Base-by-base conservation (phyloP, 176 grass and related monocot species). In the Avena eriantha region DNA sequence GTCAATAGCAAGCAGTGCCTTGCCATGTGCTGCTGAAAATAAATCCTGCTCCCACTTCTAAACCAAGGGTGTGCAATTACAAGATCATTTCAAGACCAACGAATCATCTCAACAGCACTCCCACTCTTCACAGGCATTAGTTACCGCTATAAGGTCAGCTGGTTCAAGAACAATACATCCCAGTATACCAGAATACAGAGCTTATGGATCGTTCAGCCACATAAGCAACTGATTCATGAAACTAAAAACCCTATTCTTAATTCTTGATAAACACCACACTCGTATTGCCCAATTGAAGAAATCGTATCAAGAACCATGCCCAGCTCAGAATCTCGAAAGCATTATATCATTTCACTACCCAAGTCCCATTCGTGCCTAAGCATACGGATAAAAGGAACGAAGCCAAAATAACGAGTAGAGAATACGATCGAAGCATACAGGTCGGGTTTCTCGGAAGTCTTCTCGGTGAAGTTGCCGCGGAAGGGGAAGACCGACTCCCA, bases 401-500 rank as follows among this genome's bases (percentile, higher is more conserved):
- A 84, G 17, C 21, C 23, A 69, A 69, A 24, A 70, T 26, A 77
- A 64, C 33, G 23, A 26, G 53, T 79, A 24, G 7, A 5, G 10
- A 71, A 43, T 73, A 64, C 34, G 60, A 80, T 45, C 1, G 39
- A 89, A 55, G 69, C 81, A 82, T 99, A 99, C 97, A 99, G 82
- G 83, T 99, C 97, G 23, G 97, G 94, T 59, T 93, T 92, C 21
- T 99, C 92, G 4, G 97, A 89, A 60, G 92, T 99, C 89, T 91
- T 99, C 73, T 99, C 97, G 9, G 91, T 95, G 85, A 99, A 99
- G n/a, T 76, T 93, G 56, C 94, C 94, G 34, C 86, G 93, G 85
- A 99, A 96, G 49, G 97, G 97, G 80, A 97, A 97, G 55, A 99
- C 85, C 4, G 97, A 99, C 33, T 99, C 97, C 88, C 85, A 91